phyloP scores from a whole-genome alignment of 148 eudicot genomes.

The Polygonum maritimum region DNA sequence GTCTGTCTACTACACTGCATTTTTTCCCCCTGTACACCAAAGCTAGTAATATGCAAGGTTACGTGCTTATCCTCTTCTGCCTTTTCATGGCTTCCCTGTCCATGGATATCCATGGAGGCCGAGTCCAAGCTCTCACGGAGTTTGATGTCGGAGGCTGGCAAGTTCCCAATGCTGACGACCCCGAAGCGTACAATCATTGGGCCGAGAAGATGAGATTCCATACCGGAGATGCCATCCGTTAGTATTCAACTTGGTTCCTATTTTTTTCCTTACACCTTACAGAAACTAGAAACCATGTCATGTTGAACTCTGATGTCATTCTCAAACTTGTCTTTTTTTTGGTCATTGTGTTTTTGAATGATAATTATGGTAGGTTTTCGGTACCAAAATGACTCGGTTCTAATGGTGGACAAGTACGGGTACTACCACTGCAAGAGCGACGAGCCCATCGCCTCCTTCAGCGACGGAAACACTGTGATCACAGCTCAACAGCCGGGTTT shows the following conservation, averaged over 20 bases:
- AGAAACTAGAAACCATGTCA: neutral
- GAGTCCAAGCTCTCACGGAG: slow-evolving; percentile 17
- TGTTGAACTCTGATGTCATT: neutral
- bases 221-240: slow-evolving; percentile 62
- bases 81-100: neutral
- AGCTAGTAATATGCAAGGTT: neutral
- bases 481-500: slow-evolving; percentile 30
- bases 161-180: slow-evolving; percentile 31
- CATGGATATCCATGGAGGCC: neutral
- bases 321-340: too few relatives aligned
- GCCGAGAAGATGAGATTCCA: slow-evolving; percentile 40
- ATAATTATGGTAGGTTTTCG: slow-evolving; percentile 29
- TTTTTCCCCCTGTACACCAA: neutral
- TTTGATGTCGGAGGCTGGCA: slow-evolving; percentile 66
- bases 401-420: slow-evolving; percentile 51
- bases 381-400: slow-evolving; percentile 64
- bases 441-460: slow-evolving; percentile 25
- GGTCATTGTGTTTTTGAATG: too few relatives aligned
- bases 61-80: neutral
- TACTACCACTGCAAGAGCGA: slow-evolving; percentile 57
- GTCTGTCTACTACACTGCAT: neutral
- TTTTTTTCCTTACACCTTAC: neutral
- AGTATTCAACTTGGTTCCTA: slow-evolving; percentile 14
- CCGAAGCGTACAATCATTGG: slow-evolving; percentile 39
- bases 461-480: slow-evolving; percentile 35